Evolutionary conservation across 441 rosid species (phyloP).

Genomic region (Erysimum pusillum): DNA sequence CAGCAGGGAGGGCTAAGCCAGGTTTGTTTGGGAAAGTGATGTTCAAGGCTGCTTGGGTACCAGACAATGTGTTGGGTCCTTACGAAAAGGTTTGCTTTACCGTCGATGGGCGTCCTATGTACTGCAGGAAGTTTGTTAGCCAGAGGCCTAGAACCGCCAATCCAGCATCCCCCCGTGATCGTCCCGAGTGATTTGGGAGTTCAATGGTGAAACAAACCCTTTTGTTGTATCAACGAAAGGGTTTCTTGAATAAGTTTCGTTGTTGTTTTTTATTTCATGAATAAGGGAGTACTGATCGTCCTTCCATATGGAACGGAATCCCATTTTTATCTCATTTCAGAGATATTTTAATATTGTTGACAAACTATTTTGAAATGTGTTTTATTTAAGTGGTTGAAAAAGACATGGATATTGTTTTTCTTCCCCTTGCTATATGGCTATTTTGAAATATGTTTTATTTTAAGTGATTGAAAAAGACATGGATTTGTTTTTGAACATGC

Average conservation of each 20-base stretch:
- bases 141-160: background rate
- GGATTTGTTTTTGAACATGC: too few relatives aligned
- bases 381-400: background rate
- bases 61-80: background rate
- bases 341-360: background rate
- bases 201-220: background rate
- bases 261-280: background rate
- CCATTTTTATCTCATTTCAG: background rate
- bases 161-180: background rate
- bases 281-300: background rate
- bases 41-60: background rate
- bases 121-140: background rate
- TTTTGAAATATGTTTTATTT: too few relatives aligned
- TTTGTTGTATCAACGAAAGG: background rate
- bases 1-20: background rate
- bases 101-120: background rate
- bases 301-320: background rate
- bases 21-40: slow-evolving; percentile 21
- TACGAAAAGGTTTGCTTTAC: background rate
- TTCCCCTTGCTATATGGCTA: too few relatives aligned
- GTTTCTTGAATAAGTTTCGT: background rate
- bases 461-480: too few relatives aligned
- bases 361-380: background rate
- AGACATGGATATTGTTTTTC: too few relatives aligned
- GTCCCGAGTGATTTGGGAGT: background rate